phyloP scores from a whole-genome alignment of 495 filamentous ascomycete genomes.

The Coniosporium apollinis region DNA sequence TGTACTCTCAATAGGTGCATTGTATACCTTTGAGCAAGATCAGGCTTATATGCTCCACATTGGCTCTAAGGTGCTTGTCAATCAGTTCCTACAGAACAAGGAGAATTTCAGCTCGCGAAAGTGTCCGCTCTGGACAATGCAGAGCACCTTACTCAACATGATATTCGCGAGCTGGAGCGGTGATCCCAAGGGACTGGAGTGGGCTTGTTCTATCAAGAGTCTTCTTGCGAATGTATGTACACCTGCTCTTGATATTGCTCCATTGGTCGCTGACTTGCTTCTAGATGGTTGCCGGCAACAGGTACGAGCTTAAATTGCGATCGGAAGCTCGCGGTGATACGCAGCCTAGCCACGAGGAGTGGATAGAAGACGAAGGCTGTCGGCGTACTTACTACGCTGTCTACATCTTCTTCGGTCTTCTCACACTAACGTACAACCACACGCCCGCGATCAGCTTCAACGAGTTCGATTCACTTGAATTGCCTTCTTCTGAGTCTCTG shows the following conservation, averaged over 20 bases:
- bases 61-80: slow-evolving; percentile 89
- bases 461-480: slow-evolving; percentile 82
- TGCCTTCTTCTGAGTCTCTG: slow-evolving; percentile 84
- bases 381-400: slow-evolving; percentile 97
- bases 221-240: slow-evolving; percentile 62
- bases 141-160: slow-evolving; percentile 92
- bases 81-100: slow-evolving; percentile 92
- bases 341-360: slow-evolving; percentile 66
- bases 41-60: slow-evolving; percentile 95
- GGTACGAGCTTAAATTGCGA: slow-evolving; percentile 86
- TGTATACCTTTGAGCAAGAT: slow-evolving; percentile 95
- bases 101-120: slow-evolving; percentile 98
- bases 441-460: slow-evolving; percentile 95
- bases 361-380: slow-evolving; percentile 94
- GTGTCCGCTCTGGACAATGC: slow-evolving; percentile 95
- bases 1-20: slow-evolving; percentile 84
- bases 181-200: slow-evolving; percentile 91
- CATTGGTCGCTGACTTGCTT: slow-evolving; percentile 5
- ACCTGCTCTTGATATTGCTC: neutral
- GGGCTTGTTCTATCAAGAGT: slow-evolving; percentile 97
- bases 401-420: slow-evolving; percentile 94
- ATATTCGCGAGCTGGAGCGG: slow-evolving; percentile 99
- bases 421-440: slow-evolving; percentile 95
- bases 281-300: slow-evolving; percentile 89
- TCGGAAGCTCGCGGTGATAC: slow-evolving; percentile 71